phyloP scores from a whole-genome alignment of 2,329 filamentous ascomycete genomes.

The Botrytis elliptica region DNA sequence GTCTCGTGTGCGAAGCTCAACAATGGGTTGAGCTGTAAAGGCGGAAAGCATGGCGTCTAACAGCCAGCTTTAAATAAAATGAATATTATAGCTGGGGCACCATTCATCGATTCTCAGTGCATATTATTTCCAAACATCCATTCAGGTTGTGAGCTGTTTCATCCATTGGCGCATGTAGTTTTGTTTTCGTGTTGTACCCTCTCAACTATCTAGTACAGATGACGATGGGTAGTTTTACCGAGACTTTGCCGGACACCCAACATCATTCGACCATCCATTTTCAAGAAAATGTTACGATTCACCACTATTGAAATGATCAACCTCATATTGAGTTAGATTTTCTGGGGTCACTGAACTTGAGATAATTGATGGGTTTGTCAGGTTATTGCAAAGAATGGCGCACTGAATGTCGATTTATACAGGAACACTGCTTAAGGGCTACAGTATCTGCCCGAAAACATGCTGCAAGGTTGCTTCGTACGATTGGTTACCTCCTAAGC shows the following conservation, averaged over 20 bases:
- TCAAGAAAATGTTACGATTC: neutral
- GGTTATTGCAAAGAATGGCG: too few relatives aligned
- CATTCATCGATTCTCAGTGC: constrained; percentile 14
- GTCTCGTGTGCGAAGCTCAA: constrained; percentile 94
- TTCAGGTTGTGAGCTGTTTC: constrained; percentile 1
- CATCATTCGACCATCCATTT: neutral
- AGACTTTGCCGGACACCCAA: constrained; percentile 6
- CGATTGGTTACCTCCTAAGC: neutral
- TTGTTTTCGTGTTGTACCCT: constrained; percentile 19
- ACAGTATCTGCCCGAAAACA: neutral
- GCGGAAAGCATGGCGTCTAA: constrained; percentile 80
- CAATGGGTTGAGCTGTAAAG: constrained; percentile 92
- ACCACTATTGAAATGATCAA: neutral
- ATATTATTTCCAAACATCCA: constrained; percentile 11
- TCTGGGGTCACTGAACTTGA: neutral
- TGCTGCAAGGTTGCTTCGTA: neutral
- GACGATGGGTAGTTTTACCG: constrained; percentile 18
- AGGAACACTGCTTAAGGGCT: neutral
- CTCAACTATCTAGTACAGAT: constrained; percentile 10
- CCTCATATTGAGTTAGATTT: neutral
- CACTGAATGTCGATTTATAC: neutral
- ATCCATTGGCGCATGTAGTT: constrained; percentile 28
- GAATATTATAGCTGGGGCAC: neutral
- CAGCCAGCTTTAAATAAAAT: constrained; percentile 31
- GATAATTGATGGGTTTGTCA: neutral